A percentile compares a stretch with the other conserved stretches of the same genome.
These are phyloP conservation scores for Alnus rubra DNA, from an alignment of 306 rosid genomes.

Conservation along the genomic window DNA sequence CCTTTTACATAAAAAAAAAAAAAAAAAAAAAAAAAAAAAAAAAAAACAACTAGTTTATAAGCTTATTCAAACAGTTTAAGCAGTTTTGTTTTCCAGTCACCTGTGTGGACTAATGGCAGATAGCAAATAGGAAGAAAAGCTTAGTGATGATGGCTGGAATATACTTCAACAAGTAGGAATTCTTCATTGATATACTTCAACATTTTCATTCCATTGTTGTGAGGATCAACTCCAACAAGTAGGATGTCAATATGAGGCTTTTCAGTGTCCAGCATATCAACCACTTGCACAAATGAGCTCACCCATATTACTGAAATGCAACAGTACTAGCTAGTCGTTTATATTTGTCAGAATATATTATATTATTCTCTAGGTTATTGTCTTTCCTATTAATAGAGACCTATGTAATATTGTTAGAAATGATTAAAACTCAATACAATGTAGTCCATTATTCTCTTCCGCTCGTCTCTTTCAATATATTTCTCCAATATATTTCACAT, in stretches of 20 bases:
- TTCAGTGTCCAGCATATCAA: slow-evolving; percentile 23
- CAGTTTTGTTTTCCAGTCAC: background rate
- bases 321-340: no score
- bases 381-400: no score
- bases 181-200: slow-evolving; percentile 22
- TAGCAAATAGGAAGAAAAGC: background rate
- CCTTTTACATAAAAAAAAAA: no score
- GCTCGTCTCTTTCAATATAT: no score
- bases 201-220: slow-evolving; percentile 19
- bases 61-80: background rate
- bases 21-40: no score
- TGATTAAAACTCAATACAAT: no score
- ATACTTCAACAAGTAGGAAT: no score
- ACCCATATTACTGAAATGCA: slow-evolving; percentile 18
- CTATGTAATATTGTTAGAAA: no score
- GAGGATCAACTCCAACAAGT: slow-evolving; percentile 16
- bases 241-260: slow-evolving; percentile 19
- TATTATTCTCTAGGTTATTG: no score
- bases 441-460: no score
- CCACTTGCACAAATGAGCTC: slow-evolving; percentile 17
- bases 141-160: slow-evolving; percentile 27
- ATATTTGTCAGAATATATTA: no score
- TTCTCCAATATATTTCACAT: no score
- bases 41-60: background rate
- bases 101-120: background rate